Percentiles rank a stretch among this genome's conserved stretches.
These are phyloP conservation scores for Vigna angularis DNA, from an alignment of 306 rosid genomes.

Conservation along the genomic window DNA sequence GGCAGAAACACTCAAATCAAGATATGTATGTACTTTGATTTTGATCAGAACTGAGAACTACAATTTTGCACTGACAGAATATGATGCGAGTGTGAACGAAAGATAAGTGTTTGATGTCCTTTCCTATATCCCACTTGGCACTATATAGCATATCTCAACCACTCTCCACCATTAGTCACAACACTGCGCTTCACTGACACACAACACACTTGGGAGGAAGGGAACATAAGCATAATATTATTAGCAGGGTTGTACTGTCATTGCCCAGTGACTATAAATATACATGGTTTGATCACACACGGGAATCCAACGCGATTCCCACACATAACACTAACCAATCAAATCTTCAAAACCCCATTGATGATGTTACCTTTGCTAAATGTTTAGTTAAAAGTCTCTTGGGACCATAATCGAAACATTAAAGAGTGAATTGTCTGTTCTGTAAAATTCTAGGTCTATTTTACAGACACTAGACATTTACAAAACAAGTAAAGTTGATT, in stretches of 20 bases:
- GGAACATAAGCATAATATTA: background rate
- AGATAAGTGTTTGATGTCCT: slow-evolving; percentile 14
- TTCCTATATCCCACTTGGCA: slow-evolving; percentile 45
- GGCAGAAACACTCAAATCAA: slow-evolving; percentile 35
- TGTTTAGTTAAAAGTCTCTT: too few relatives aligned
- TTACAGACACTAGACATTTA: too few relatives aligned
- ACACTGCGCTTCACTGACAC: slow-evolving; percentile 13
- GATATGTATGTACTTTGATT: slow-evolving; percentile 33
- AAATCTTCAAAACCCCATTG: background rate
- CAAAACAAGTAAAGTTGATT: too few relatives aligned
- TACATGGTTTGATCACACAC: slow-evolving; percentile 30
- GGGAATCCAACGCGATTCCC: slow-evolving; percentile 70
- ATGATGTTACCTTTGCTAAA: background rate
- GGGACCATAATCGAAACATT: too few relatives aligned
- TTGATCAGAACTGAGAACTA: slow-evolving; percentile 39
- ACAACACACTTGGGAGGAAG: slow-evolving; percentile 38
- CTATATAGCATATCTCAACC: slow-evolving; percentile 34
- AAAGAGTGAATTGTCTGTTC: too few relatives aligned
- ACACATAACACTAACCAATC: slow-evolving; percentile 26
- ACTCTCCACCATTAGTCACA: slow-evolving; percentile 40
- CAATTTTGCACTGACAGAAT: slow-evolving; percentile 43
- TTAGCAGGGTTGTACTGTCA: slow-evolving; percentile 5
- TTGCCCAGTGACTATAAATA: slow-evolving; percentile 19
- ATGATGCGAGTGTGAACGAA: slow-evolving; percentile 44
- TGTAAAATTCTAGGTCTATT: too few relatives aligned